Evolutionary conservation across 2,329 filamentous ascomycete genomes (phyloP).

Genomic region (Colletotrichum musae): DNA sequence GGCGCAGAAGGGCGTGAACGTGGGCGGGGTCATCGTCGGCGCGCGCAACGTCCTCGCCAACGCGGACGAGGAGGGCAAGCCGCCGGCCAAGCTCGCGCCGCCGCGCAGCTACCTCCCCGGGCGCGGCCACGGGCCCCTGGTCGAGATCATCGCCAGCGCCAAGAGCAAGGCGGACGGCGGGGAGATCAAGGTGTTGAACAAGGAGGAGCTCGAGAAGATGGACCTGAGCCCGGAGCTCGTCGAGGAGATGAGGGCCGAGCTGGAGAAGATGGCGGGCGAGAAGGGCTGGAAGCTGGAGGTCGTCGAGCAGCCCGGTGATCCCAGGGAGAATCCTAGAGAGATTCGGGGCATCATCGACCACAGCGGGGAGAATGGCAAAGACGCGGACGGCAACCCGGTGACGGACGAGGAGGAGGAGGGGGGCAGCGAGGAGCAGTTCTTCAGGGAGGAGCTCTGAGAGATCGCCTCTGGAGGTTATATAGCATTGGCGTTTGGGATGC

Average conservation of each 20-base stretch:
- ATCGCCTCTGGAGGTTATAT: neutral
- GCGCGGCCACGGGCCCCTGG: slow-evolving; percentile 42
- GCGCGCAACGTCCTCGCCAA: slow-evolving; percentile 63
- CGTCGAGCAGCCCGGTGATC: slow-evolving; percentile 74
- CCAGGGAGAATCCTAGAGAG: slow-evolving; percentile 63
- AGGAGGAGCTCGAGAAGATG: slow-evolving; percentile 77
- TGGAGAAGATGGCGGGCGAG: slow-evolving; percentile 78
- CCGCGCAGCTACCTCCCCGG: slow-evolving; percentile 57
- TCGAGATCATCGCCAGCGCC: slow-evolving; percentile 62
- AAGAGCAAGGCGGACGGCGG: slow-evolving; percentile 71
- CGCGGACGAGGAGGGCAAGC: slow-evolving; percentile 63
- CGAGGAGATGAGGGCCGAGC: slow-evolving; percentile 76
- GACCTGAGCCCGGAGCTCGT: slow-evolving; percentile 77
- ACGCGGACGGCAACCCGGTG: slow-evolving; percentile 37
- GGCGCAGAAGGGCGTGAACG: slow-evolving; percentile 52
- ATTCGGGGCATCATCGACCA: slow-evolving; percentile 79
- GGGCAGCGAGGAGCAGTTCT: slow-evolving; percentile 62
- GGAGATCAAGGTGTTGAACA: slow-evolving; percentile 70
- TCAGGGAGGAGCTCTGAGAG: slow-evolving; percentile 65
- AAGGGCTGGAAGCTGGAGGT: slow-evolving; percentile 87
- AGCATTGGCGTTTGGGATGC: slow-evolving; percentile 40
- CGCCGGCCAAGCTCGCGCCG: slow-evolving; percentile 60
- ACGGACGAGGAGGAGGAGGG: slow-evolving; percentile 16
- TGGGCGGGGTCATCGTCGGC: slow-evolving; percentile 69
- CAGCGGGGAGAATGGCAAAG: slow-evolving; percentile 51